Percentiles rank a stretch among this genome's conserved stretches.
These are phyloP conservation scores for Eutrema japonicum DNA, from an alignment of 345 rosid species.

Conservation along the genomic window DNA sequence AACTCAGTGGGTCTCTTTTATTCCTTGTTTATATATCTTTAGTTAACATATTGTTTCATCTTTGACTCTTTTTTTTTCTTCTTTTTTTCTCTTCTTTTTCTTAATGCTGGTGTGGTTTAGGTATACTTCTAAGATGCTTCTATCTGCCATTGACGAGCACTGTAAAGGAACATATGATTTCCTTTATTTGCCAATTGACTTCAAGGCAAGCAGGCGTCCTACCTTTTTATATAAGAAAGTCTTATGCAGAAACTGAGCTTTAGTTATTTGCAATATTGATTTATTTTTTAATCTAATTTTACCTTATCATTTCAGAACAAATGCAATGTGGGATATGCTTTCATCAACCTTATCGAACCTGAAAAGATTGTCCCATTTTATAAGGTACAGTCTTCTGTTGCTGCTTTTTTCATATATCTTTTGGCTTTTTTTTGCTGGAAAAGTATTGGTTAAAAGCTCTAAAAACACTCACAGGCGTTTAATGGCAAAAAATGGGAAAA, in stretches of 20 bases:
- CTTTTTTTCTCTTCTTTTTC: neutral
- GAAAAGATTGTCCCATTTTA: slow-evolving; percentile 71
- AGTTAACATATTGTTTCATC: slow-evolving; percentile 6
- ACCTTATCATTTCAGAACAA: slow-evolving; percentile 62
- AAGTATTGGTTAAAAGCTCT: slow-evolving; percentile 14
- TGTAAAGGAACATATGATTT: slow-evolving; percentile 81
- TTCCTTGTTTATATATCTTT: slow-evolving; percentile 7
- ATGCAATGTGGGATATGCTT: slow-evolving; percentile 94
- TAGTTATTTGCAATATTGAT: slow-evolving; percentile 1
- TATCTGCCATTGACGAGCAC: slow-evolving; percentile 79
- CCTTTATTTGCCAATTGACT: slow-evolving; percentile 81
- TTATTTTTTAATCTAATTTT: neutral
- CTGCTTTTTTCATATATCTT: neutral
- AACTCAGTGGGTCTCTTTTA: slow-evolving; percentile 13
- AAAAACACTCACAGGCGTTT: slow-evolving; percentile 62
- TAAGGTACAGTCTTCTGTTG: slow-evolving; percentile 52
- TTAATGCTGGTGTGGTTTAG: slow-evolving; percentile 41
- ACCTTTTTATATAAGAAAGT: slow-evolving; percentile 9
- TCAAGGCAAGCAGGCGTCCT: slow-evolving; percentile 60
- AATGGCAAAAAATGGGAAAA: slow-evolving; percentile 94
- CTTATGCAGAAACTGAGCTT: neutral
- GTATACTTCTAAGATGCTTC: slow-evolving; percentile 86
- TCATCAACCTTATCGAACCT: slow-evolving; percentile 84
- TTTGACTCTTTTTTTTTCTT: neutral
- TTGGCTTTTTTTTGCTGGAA: slow-evolving; percentile 1